Evolutionary conservation across 2,329 filamentous ascomycete species (phyloP).

Genomic region (Talaromyces sp.): DNA sequence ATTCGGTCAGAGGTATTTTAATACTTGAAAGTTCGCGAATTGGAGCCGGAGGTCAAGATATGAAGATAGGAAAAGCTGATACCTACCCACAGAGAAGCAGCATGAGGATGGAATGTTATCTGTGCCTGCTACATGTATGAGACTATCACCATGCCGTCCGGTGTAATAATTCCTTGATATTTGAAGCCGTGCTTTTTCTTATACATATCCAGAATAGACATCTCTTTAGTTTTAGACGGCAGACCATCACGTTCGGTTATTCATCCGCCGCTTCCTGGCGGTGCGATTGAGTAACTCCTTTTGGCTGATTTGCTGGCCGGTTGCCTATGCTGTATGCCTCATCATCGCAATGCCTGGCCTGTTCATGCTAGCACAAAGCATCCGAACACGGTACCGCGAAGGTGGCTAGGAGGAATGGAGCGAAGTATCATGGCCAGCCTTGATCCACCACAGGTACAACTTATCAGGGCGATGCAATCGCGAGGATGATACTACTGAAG

Average conservation of each 20-base stretch:
- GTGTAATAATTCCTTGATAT: too few species aligned
- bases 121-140: too few species aligned
- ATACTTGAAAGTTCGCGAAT: not conserved
- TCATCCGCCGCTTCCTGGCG: not conserved
- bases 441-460: not conserved
- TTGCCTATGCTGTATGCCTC: constrained; percentile 1
- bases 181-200: too few species aligned
- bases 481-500: not conserved
- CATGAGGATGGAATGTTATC: too few species aligned
- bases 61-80: not conserved
- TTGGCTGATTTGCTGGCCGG: constrained; percentile 6
- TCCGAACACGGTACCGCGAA: not conserved
- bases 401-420: not conserved
- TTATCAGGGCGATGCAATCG: not conserved
- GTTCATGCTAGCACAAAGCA: not conserved
- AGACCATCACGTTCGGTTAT: not conserved
- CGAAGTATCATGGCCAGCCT: too few species aligned
- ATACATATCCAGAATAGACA: too few species aligned
- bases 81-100: not conserved
- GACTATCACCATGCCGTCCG: too few species aligned
- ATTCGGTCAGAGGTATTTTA: not conserved
- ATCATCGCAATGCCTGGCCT: not conserved
- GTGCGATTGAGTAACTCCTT: constrained; percentile 4
- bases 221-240: too few species aligned
- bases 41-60: not conserved